These are phyloP conservation scores for Quercus parvula DNA, from an alignment of 306 rosid species.

Conservation along the genomic window DNA sequence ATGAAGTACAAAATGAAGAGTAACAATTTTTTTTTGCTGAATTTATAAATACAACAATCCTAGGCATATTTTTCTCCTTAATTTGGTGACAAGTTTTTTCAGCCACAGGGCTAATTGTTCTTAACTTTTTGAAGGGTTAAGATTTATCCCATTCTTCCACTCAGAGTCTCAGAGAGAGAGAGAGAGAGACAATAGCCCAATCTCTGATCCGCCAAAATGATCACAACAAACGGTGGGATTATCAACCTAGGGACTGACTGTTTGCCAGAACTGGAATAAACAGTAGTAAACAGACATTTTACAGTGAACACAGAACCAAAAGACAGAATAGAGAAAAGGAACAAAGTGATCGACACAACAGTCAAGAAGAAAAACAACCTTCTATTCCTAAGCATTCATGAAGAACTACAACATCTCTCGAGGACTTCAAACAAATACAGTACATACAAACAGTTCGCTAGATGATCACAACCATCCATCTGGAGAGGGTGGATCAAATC, in stretches of 20 bases:
- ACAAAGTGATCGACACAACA: not conserved
- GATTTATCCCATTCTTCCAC: no score
- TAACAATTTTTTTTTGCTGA: no score
- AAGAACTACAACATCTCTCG: not conserved
- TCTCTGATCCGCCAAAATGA: no score
- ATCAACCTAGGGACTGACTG: not conserved
- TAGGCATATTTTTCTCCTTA: no score
- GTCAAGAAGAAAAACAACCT: not conserved
- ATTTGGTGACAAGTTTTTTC: no score
- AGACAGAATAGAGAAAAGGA: not conserved
- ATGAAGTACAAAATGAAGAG: no score
- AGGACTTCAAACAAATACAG: not conserved
- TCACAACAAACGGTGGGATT: not conserved
- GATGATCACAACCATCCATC: not conserved
- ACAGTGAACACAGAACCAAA: not conserved
- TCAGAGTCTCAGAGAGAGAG: not conserved
- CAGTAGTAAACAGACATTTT: not conserved
- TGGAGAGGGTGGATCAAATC: conserved; percentile 57
- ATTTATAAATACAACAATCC: no score
- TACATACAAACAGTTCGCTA: not conserved
- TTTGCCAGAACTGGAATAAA: not conserved
- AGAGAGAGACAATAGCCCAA: no score
- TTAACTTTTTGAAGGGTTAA: no score
- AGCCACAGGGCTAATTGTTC: no score
- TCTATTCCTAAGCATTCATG: not conserved